Evolutionary conservation across 768 basidiomycete species (phyloP).

Genomic region (Holtermannia corniformis): DNA sequence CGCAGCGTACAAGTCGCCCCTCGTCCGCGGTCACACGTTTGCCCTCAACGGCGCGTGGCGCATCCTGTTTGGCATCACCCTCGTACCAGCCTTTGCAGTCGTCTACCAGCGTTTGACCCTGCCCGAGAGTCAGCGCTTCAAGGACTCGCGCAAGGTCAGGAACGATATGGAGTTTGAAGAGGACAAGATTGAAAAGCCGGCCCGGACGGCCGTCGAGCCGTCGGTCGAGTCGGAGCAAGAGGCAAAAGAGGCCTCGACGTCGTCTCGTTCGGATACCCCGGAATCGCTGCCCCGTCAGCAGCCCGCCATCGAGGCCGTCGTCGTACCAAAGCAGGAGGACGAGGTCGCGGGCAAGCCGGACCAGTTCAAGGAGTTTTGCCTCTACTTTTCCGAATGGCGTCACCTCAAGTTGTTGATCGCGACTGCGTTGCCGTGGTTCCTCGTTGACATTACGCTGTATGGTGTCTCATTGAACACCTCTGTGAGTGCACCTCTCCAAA

Average conservation of each 20-base stretch:
- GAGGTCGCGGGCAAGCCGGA: not conserved
- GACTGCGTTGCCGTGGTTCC: conserved; percentile 62
- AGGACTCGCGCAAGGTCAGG: conserved; percentile 11
- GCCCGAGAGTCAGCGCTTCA: conserved; percentile 49
- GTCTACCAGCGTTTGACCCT: conserved; percentile 68
- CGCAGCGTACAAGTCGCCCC: conserved; percentile 54
- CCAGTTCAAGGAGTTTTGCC: conserved; percentile 49
- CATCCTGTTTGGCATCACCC: conserved; percentile 52
- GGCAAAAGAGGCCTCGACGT: not conserved
- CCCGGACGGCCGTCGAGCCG: conserved; percentile 27
- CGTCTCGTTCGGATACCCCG: not conserved
- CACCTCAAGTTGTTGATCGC: conserved; percentile 60
- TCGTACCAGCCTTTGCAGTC: conserved; percentile 63
- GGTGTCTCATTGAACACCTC: not conserved
- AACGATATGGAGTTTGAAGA: conserved; percentile 20
- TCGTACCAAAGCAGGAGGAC: not conserved
- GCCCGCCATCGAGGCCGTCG: not conserved
- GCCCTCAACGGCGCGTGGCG: conserved; percentile 1
- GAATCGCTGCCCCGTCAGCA: not conserved
- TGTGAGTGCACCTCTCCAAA: too few species aligned
- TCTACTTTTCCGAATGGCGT: conserved; percentile 64
- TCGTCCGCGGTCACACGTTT: conserved; percentile 37
- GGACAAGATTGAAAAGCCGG: conserved; percentile 37
- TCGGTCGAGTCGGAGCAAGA: not conserved
- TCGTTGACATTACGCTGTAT: conserved; percentile 58